phyloP scores from a whole-genome alignment of 768 basidiomycete genomes.

The Gloeostereum incarnatum region DNA sequence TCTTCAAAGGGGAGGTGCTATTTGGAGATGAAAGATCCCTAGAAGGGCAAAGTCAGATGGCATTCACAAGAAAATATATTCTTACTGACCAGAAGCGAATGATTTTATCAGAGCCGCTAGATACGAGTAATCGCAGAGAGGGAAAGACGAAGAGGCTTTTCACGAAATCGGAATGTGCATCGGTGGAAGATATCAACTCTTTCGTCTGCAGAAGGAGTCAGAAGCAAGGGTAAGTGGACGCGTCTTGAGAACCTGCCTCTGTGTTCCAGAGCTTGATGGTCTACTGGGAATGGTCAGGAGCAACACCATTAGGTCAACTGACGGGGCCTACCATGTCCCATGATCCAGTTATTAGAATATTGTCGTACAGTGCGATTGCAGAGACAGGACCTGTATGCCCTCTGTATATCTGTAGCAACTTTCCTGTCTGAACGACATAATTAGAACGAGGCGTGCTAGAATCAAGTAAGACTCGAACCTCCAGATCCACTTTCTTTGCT shows the following conservation, averaged over 20 bases:
- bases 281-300: conserved; percentile 28
- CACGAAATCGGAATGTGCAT: conserved; percentile 85
- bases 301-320: neutral
- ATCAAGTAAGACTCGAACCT: conserved; percentile 33
- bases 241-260: conserved; percentile 35
- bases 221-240: conserved; percentile 3
- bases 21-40: conserved; percentile 58
- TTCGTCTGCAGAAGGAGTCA: conserved; percentile 43
- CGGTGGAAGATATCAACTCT: conserved; percentile 55
- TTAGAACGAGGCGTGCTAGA: neutral
- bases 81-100: conserved; percentile 75
- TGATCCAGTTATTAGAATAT: conserved; percentile 76
- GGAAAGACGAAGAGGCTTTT: conserved; percentile 75
- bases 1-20: conserved; percentile 31
- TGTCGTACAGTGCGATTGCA: conserved; percentile 42
- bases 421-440: conserved; percentile 54
- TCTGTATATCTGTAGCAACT: conserved; percentile 62
- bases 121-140: conserved; percentile 57
- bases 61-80: neutral
- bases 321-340: conserved; percentile 73
- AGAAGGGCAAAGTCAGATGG: conserved; percentile 2
- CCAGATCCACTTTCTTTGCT: conserved; percentile 63
- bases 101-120: conserved; percentile 85
- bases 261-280: conserved; percentile 85
- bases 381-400: conserved; percentile 92